phyloP scores from a whole-genome alignment of 2,329 filamentous ascomycete genomes.

The Fusarium continuum region DNA sequence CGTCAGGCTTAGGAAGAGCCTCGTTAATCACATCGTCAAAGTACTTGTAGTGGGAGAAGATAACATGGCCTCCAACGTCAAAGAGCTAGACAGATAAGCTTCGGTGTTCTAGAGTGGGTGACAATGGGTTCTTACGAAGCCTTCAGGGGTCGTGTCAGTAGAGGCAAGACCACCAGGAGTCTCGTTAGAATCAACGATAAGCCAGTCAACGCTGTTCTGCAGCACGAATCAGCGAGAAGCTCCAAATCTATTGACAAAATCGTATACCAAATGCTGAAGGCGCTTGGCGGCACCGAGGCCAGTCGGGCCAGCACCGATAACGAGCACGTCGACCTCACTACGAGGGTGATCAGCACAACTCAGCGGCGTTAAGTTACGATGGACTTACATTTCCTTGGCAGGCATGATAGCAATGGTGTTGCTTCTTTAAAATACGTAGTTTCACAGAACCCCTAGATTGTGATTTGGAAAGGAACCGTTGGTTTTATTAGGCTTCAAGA shows the following conservation, averaged over 20 bases:
- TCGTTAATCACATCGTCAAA: constrained; percentile 99
- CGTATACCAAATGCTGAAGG: constrained; percentile 89
- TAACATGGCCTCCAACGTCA: constrained; percentile 97
- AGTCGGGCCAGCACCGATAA: constrained; percentile 97
- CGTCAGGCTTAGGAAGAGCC: constrained; percentile 89
- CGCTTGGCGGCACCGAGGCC: constrained; percentile 98
- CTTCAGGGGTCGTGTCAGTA: constrained; percentile 93
- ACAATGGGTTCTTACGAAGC: constrained; percentile 82
- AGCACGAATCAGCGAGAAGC: too few relatives aligned
- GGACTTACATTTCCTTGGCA: too few relatives aligned
- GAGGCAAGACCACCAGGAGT: constrained; percentile 95
- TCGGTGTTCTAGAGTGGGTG: constrained; percentile 3
- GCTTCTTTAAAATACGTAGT: too few relatives aligned
- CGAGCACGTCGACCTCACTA: constrained; percentile 94
- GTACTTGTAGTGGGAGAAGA: constrained; percentile 99
- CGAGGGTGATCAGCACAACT: too few relatives aligned
- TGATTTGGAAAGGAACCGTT: too few relatives aligned
- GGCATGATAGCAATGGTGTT: too few relatives aligned
- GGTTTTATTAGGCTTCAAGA: too few relatives aligned
- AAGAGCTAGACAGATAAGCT: constrained; percentile 76
- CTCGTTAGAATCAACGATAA: constrained; percentile 93
- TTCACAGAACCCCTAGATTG: too few relatives aligned
- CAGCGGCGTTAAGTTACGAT: too few relatives aligned
- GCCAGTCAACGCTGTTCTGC: constrained; percentile 91
- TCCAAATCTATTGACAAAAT: too few relatives aligned